phyloP scores from a whole-genome alignment of 2,329 filamentous ascomycete species.

The Alternaria hordeiaustralica region DNA sequence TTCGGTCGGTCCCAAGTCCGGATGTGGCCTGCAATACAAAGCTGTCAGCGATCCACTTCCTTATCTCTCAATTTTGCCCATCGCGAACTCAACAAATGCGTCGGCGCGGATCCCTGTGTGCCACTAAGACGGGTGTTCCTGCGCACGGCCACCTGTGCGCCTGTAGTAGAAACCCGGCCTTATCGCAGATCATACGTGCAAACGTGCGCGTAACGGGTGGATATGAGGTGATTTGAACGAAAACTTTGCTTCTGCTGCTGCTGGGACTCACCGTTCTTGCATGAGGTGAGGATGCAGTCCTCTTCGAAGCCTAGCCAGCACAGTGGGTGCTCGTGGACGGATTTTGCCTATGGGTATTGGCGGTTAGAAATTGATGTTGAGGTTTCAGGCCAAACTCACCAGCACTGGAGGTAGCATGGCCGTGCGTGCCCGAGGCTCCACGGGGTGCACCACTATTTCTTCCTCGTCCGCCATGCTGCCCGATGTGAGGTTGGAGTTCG shows the following conservation, averaged over 20 bases:
- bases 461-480: slow-evolving; percentile 63
- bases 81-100: slow-evolving; percentile 21
- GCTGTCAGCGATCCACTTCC: slow-evolving; percentile 26
- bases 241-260: slow-evolving; percentile 18
- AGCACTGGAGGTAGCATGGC: slow-evolving; percentile 90
- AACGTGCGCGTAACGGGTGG: slow-evolving; percentile 13
- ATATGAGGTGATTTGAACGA: slow-evolving; percentile 12
- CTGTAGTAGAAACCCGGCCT: slow-evolving; percentile 26
- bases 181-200: slow-evolving; percentile 25
- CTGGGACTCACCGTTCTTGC: slow-evolving; percentile 76
- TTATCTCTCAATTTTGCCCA: slow-evolving; percentile 18
- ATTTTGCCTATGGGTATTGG: slow-evolving; percentile 68
- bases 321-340: slow-evolving; percentile 83
- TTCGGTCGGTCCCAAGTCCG: slow-evolving; percentile 75
- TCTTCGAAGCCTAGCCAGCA: slow-evolving; percentile 94
- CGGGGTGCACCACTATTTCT: slow-evolving; percentile 71
- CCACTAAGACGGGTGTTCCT: slow-evolving; percentile 31
- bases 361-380: slow-evolving; percentile 9
- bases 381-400: slow-evolving; percentile 58
- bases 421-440: slow-evolving; percentile 83
- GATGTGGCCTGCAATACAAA: slow-evolving; percentile 67
- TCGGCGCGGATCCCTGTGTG: slow-evolving; percentile 7
- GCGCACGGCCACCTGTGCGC: slow-evolving; percentile 26
- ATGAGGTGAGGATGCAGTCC: slow-evolving; percentile 90
- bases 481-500: slow-evolving; percentile 71